phyloP scores from a whole-genome alignment of 805 yeast genomes.

The Saturnispora bothae region DNA sequence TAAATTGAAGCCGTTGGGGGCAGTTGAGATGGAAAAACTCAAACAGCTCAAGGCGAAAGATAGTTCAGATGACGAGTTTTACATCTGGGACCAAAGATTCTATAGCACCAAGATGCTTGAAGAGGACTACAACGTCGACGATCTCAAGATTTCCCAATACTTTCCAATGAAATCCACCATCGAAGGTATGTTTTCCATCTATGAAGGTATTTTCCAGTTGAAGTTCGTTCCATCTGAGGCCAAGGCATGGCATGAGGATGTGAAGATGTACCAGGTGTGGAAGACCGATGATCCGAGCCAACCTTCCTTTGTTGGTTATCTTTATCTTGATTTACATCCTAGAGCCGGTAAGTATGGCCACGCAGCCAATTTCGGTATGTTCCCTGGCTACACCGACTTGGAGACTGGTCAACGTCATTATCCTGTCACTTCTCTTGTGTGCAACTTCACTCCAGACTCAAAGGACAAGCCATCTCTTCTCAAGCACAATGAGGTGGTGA shows the following conservation, averaged over 20 bases:
- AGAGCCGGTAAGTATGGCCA: constrained; percentile 82
- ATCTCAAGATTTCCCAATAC: constrained; percentile 60
- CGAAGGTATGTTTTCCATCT: constrained; percentile 57
- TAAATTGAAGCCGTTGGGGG: constrained; percentile 52
- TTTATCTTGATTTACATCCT: constrained; percentile 75
- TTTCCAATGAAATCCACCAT: constrained; percentile 67
- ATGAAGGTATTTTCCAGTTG: constrained; percentile 58
- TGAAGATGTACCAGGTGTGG: constrained; percentile 65
- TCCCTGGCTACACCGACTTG: constrained; percentile 44
- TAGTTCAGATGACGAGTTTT: constrained; percentile 37
- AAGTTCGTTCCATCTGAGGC: constrained; percentile 41
- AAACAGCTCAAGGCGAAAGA: constrained; percentile 39
- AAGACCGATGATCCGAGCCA: constrained; percentile 47
- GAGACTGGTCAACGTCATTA: constrained; percentile 41
- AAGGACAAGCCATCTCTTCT: constrained; percentile 60
- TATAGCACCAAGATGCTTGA: constrained; percentile 59
- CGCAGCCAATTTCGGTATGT: constrained; percentile 71
- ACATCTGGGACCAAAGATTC: constrained; percentile 67
- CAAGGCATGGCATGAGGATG: constrained; percentile 71
- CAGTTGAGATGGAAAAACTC: constrained; percentile 40
- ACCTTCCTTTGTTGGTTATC: constrained; percentile 56
- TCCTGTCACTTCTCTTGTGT: constrained; percentile 72
- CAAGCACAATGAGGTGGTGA: constrained; percentile 68
- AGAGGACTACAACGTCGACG: constrained; percentile 60
- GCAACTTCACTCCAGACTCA: constrained; percentile 74